Conservation (phyloP, 1,284 basidiomycete species). For the Apiotrichum akiyoshidainum region DNA sequence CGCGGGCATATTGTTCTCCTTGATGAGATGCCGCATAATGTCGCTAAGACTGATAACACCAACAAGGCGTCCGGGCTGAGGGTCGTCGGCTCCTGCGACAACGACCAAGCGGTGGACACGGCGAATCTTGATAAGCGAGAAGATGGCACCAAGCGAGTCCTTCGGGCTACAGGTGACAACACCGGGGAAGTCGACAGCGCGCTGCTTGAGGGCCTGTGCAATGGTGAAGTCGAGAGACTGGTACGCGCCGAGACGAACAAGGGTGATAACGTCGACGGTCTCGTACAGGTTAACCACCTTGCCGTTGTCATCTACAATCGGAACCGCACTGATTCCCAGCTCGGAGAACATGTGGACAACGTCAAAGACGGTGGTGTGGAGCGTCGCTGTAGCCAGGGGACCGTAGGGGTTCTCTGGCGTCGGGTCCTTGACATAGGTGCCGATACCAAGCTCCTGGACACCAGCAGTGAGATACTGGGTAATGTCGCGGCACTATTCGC, state of each 20-base stretch:
- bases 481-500: conserved; percentile 43
- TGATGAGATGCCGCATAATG: conserved; percentile 78
- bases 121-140: conserved; percentile 87
- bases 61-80: conserved; percentile 63
- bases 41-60: conserved; percentile 90
- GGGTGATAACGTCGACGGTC: conserved; percentile 96
- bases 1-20: not conserved
- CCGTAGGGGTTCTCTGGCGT: conserved; percentile 63
- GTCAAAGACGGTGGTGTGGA: conserved; percentile 91
- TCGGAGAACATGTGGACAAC: conserved; percentile 99
- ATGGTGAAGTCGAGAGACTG: conserved; percentile 94
- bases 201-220: conserved; percentile 83
- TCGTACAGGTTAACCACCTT: conserved; percentile 96
- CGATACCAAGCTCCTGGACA: conserved; percentile 83
- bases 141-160: conserved; percentile 87
- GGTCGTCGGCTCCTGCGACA: conserved; percentile 59
- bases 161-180: conserved; percentile 92
- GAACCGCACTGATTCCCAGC: conserved; percentile 91
- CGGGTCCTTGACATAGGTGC: conserved; percentile 69
- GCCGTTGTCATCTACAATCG: conserved; percentile 89
- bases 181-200: conserved; percentile 89
- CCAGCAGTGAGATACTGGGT: conserved; percentile 53
- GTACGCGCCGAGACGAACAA: conserved; percentile 91
- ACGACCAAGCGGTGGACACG: conserved; percentile 91
- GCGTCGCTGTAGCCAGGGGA: conserved; percentile 87